Evolutionary conservation across 176 grass and related monocot species (phyloP), one percentile per base, ranked within the genome.

Genomic region (Tuctoria greenei): DNA sequence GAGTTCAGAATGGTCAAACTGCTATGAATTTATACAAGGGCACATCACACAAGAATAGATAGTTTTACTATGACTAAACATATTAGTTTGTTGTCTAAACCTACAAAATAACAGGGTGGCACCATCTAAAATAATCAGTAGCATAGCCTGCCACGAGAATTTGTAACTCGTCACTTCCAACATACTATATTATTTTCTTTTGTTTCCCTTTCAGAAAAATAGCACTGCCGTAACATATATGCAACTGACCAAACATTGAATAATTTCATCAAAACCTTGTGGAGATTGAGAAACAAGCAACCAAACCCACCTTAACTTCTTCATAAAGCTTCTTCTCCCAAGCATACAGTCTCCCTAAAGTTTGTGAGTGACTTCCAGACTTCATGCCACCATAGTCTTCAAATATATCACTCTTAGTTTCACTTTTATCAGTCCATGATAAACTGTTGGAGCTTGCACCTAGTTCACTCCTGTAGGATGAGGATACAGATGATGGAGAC

Each of bases 281-380:
- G 20, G 37, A 75, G 9, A 56, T 67, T 50, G 14, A 45, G 63
- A 45, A 7, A 46, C 34, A 73, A 15, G 25, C 41, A 52, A 45
- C 21, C 18, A 38, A 80, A 76, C 40, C 39, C 83, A 97, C 94
- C 94, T 97, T 97, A 38, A 97, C 94, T 91, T 97, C 93, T 76
- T 93, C 90, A 72, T 91, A 91, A 39, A 97, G 88, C 67, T 97
- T 97, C 88, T 97, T 97, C 78, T 97, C 93, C 90, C 93, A 97
- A 21, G 93, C 93, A 85, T 87, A 91, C 66, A 97, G 75, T 57
- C 93, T 89, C 54, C 86, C 93, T 24, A 97, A 85, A 52, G 93
- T 97, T 62, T 97, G 90, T 0, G 93, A 97, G 63, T 97, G 93
- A 68, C 83, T 91, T 86, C 93, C 93, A 50, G 90, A 88, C 65